Percentiles rank a stretch among this genome's conserved stretches.
Conservation (phyloP, 2,329 filamentous ascomycete species). For the Fusarium virguliforme region DNA sequence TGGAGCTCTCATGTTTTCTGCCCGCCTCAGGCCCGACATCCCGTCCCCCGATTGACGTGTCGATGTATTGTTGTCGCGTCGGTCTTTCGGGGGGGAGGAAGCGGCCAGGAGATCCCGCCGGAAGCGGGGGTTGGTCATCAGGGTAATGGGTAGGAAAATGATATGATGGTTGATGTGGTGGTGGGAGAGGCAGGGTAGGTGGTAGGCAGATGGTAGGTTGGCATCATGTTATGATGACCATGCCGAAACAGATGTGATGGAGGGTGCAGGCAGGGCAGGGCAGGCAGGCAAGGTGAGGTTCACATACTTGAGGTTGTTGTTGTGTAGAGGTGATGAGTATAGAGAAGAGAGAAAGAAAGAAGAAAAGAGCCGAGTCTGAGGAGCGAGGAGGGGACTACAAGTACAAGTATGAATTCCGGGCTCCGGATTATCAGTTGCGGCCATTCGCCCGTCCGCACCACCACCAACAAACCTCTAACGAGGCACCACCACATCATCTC, state of each 20-base stretch:
- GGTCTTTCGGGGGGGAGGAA: constrained; percentile 10
- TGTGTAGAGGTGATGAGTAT: constrained; percentile 43
- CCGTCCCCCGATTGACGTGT: constrained; percentile 37
- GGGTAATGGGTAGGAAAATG: constrained; percentile 15
- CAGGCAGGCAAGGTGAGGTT: not conserved
- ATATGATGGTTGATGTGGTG: constrained; percentile 15
- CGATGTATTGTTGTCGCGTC: constrained; percentile 29
- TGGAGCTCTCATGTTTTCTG: not conserved
- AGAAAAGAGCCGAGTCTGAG: constrained; percentile 21
- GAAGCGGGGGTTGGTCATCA: constrained; percentile 21
- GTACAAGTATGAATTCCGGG: constrained; percentile 46
- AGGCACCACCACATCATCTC: constrained; percentile 37
- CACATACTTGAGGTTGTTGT: constrained; percentile 27
- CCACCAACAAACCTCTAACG: constrained; percentile 6
- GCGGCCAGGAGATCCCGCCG: constrained; percentile 3
- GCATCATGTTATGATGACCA: constrained; percentile 30
- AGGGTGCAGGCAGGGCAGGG: constrained; percentile 28
- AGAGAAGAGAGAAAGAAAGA: constrained; percentile 36
- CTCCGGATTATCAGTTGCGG: constrained; percentile 44
- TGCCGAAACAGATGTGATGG: constrained; percentile 27
- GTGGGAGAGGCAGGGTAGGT: constrained; percentile 12
- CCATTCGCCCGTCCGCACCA: constrained; percentile 17
- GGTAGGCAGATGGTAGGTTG: too few relatives aligned
- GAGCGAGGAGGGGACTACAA: constrained; percentile 44
- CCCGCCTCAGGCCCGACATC: constrained; percentile 10